Evolutionary conservation across 768 basidiomycete species (phyloP), one percentile per base, ranked within the genome.

Genomic region (Rhizopogon vesiculosus): DNA sequence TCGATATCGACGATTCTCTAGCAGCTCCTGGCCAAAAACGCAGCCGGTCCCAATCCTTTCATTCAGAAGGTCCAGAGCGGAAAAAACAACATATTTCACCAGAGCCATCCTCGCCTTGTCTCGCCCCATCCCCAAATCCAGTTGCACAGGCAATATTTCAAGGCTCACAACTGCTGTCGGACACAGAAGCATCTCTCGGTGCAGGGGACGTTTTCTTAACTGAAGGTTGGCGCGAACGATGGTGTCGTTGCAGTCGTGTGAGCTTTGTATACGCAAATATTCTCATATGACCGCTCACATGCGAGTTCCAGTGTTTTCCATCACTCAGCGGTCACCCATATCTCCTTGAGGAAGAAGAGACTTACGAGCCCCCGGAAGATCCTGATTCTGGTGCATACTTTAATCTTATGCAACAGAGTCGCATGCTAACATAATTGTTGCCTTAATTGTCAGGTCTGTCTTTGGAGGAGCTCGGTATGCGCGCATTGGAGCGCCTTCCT

Each of bases 361-460:
- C 86, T 0, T 93, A 90, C 58, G 87, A 91, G 65, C 89, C 88
- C 1, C 91, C 91, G 3, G 85, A 89, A 63, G 91, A 93, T 69
- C 91, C 91, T 9, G 91, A 93, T 65, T 90, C 85, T 58, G 84
- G 91, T 85, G 51, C 41, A 68, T 54, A 10, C 41, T 16, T 56
- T n/a, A 57, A 38, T 48, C 2, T 10, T 42, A 7, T 39, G 7
- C 4, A 19, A 41, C 5, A 5, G 42, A 45, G 16, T 4, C 3
- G 10, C 29, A 13, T 33, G 40, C 41, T 39, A 8, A 33, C 38
- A 13, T 7, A 0, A 56, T 40, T 10, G 60, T 42, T 38, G 35
- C 35, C 35, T 25, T 33, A 5, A 19, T 53, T 56, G 12, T 8
- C 42, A 90, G 91, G 82, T 25, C 72, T 91, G 49, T 89, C 91